Base-by-base conservation (phyloP, 129 eudicot genomes). In the Apium graveolens region DNA sequence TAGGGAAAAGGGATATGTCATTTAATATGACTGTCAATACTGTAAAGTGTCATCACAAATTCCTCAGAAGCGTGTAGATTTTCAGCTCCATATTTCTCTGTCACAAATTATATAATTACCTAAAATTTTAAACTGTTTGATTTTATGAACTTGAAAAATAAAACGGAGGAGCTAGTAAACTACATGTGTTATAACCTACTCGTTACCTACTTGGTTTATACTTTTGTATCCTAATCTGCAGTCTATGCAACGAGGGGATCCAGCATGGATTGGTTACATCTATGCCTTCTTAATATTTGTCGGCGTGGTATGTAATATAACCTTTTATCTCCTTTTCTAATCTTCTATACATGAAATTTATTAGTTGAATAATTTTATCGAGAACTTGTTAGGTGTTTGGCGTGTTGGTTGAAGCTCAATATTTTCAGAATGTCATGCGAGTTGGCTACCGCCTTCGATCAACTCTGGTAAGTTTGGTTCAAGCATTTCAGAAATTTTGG, bases 341-440 rank as follows among this genome's bases (percentile, higher is more conserved):
- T 12, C 49, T 62, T 57, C 57, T 14, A 12, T 31, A 60, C 44
- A n/a, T 60, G 73, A 32, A 5, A 31, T 12, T 13, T 1, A 12
- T 66, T 31, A 31, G 39, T 32, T 66, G 0, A 55, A n/a, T 27
- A 37, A 72, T 39, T 26, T 80, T 27, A 72, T 41, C 79, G 78
- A 66, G 31, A 57, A 75, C 39, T 39, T 38, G 81, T 63, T 86
- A 93, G 98, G 90, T 89, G 24, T 78, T 93, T 57, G 98, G 98
- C 45, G 98, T 95, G 77, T 81, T 95, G 57, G 86, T 85, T 74
- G 98, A 95, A 86, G 93, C 98, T 79, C 98, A 91, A 65, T 95
- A 95, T 82, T 95, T 95, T 81, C 98, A 95, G 81, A 95, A 95
- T 83, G 98, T 95, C 81, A 95, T 91, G 98, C 98, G 98, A 76